phyloP scores from a whole-genome alignment of 2,329 filamentous ascomycete species.

The Pseudocercospora crystallina region DNA sequence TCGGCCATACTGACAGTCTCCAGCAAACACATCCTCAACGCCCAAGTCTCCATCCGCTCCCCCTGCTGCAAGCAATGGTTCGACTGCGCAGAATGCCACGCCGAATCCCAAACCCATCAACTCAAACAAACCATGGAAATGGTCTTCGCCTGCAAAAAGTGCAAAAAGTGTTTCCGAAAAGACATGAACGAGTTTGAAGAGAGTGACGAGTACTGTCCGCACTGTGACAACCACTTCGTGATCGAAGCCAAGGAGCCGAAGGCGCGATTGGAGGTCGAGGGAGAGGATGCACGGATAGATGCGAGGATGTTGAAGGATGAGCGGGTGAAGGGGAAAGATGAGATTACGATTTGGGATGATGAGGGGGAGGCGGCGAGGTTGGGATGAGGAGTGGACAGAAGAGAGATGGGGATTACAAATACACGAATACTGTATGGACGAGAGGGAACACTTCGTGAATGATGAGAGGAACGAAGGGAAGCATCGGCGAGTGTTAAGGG shows the following conservation, averaged over 20 bases:
- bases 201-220: constrained; percentile 96
- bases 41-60: constrained; percentile 92
- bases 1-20: constrained; percentile 14
- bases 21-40: constrained; percentile 98
- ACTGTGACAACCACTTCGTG: constrained; percentile 98
- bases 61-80: constrained; percentile 99
- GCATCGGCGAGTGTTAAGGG: too few species aligned
- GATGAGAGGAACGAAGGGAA: too few species aligned
- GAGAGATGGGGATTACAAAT: neutral
- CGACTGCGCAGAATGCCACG: constrained; percentile 94
- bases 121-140: constrained; percentile 77
- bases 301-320: constrained; percentile 90
- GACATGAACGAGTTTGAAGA: constrained; percentile 91
- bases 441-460: too few species aligned
- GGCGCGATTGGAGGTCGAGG: constrained; percentile 80
- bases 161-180: constrained; percentile 96
- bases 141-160: constrained; percentile 97
- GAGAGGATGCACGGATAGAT: constrained; percentile 84
- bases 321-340: constrained; percentile 54
- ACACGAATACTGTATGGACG: too few species aligned
- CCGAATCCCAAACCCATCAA: constrained; percentile 71
- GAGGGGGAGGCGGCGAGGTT: constrained; percentile 35
- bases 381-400: constrained; percentile 31
- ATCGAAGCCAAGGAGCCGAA: constrained; percentile 84
- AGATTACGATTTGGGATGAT: constrained; percentile 34